These are phyloP conservation scores for Aspergillus amoenus DNA, from an alignment of 2,329 filamentous ascomycete species.

Conservation along the genomic window DNA sequence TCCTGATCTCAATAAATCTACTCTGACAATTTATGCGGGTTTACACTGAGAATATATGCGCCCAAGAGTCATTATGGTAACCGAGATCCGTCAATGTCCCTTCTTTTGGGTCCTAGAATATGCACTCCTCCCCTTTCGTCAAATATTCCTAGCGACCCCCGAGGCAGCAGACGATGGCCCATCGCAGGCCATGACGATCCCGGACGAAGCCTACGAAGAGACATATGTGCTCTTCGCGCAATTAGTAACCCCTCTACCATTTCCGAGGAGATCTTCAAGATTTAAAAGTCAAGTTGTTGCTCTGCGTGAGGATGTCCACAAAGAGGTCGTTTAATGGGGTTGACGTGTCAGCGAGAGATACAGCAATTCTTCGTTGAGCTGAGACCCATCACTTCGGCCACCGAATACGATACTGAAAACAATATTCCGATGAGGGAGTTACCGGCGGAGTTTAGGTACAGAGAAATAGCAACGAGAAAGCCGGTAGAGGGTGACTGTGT, in stretches of 20 bases:
- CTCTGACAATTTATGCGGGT: neutral
- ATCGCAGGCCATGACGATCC: neutral
- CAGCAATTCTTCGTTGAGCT: neutral
- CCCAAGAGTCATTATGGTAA: neutral
- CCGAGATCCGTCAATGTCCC: no score
- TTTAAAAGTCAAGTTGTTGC: neutral
- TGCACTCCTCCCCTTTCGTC: neutral
- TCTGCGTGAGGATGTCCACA: neutral
- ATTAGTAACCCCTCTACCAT: no score
- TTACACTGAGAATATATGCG: neutral
- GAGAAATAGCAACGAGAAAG: neutral
- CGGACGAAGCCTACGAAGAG: neutral
- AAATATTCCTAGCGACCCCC: neutral
- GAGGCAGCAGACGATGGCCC: neutral
- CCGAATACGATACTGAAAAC: no score
- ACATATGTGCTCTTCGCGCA: neutral
- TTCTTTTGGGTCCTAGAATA: neutral
- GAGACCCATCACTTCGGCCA: neutral
- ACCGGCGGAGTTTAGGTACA: neutral
- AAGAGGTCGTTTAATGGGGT: neutral
- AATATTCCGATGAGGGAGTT: no score
- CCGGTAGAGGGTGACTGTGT: neutral
- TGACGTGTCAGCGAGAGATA: neutral
- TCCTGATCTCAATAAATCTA: neutral
- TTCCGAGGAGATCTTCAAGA: no score